Conservation (phyloP, 495 filamentous ascomycete genomes). For the Rostrohypoxylon terebratum region DNA sequence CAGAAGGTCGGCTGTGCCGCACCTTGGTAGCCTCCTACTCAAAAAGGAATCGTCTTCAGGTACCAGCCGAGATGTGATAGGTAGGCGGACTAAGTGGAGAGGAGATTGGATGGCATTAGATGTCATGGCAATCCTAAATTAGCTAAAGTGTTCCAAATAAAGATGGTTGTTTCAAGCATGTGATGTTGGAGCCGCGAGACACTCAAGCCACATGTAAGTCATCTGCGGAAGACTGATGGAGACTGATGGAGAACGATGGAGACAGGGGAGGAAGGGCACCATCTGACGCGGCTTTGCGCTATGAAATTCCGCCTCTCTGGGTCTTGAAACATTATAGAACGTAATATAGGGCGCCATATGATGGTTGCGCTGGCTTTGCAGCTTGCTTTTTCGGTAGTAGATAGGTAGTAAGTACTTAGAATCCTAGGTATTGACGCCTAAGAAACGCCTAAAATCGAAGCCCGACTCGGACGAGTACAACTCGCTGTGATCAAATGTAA, state of each 20-base stretch:
- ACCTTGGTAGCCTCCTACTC: slow-evolving; percentile 44
- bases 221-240: slow-evolving; percentile 12
- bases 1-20: slow-evolving; percentile 32
- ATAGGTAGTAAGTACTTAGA: too few relatives aligned
- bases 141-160: slow-evolving; percentile 46
- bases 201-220: slow-evolving; percentile 44
- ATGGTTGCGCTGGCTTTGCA: not conserved
- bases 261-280: slow-evolving; percentile 17
- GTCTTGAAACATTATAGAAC: slow-evolving; percentile 7
- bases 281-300: slow-evolving; percentile 41
- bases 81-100: slow-evolving; percentile 10
- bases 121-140: slow-evolving; percentile 38
- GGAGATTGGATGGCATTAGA: slow-evolving; percentile 43
- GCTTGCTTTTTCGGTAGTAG: not conserved
- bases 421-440: not conserved
- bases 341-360: not conserved
- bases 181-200: slow-evolving; percentile 49
- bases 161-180: slow-evolving; percentile 46
- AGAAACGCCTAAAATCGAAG: slow-evolving; percentile 8
- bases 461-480: slow-evolving; percentile 4
- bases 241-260: slow-evolving; percentile 23
- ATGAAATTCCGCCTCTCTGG: slow-evolving; percentile 22
- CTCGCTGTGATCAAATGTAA: not conserved
- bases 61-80: slow-evolving; percentile 46
- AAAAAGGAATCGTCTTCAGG: slow-evolving; percentile 48